Evolutionary conservation across 768 basidiomycete species (phyloP), one percentile per base, ranked within the genome.

Genomic region (Dentipellis sp.): DNA sequence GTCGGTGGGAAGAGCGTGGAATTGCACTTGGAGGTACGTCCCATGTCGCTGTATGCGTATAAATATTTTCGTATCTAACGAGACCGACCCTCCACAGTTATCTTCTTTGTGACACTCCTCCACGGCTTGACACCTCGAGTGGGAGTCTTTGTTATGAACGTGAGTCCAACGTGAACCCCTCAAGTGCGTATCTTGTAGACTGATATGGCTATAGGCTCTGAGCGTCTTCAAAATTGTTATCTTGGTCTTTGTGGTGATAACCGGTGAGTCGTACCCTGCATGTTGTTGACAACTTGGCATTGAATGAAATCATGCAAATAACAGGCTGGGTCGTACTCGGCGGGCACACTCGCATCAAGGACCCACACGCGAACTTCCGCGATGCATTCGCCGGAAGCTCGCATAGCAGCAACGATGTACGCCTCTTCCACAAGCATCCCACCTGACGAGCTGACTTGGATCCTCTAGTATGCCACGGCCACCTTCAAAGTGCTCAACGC

Each of bases 251-350:
- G 67, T 86, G 46, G 76, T 81, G 1, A 66, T 83, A 42, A 76
- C 80, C 4, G 78, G 78, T 61, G 53, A 12, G 62, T 29, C 36
- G 40, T 19, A 17, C 2, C 10, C 45, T 49, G n/a, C 14, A 10
- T 40, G 12, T 29, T 6, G 3, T 10, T 46, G 47, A 12, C 23
- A 19, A 23, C 29, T 40, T 39, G 10, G 40, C 48, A 50, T 11
- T 17, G 34, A 6, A 23, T 10, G 8, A n/a, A 10, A 10, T 10
- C 34, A 21, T 10, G 14, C 3, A 8, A 10, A 11, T 34, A 23
- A 38, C 52, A 73, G 81, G 82, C 2, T 78, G 81, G 71, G 79
- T 79, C 21, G 84, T 85, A 9, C 73, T 86, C 10, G 75, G 77
- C 4, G 84, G 82, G 0, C 70, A 74, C 53, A 83, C 81, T 2